Evolutionary conservation across 2,329 filamentous ascomycete genomes (phyloP).

Genomic region (Teratosphaeria nubilosa): DNA sequence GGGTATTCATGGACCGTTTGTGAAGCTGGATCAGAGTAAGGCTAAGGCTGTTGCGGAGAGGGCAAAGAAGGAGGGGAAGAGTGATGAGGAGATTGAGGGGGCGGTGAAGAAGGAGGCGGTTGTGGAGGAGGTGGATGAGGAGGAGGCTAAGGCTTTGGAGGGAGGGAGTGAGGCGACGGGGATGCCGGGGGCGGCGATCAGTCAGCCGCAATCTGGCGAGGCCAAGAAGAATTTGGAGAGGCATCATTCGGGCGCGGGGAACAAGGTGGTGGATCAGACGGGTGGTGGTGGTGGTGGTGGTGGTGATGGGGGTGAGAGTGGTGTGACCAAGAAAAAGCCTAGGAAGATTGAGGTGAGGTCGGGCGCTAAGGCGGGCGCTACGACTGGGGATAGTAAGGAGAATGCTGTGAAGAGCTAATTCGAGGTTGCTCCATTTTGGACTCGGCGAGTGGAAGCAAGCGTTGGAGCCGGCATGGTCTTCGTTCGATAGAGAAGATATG

Average conservation of each 20-base stretch:
- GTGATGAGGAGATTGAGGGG: slow-evolving; percentile 5
- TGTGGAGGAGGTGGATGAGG: not conserved
- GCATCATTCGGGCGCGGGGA: slow-evolving; percentile 1
- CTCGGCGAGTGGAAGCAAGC: not conserved
- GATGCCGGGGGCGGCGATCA: not conserved
- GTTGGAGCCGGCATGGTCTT: not conserved
- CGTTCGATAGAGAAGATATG: no score
- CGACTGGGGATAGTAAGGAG: not conserved
- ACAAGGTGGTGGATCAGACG: not conserved
- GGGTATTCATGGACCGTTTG: slow-evolving; percentile 33
- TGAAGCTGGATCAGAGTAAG: slow-evolving; percentile 26
- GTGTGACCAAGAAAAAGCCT: slow-evolving; percentile 6
- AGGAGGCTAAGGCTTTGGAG: not conserved
- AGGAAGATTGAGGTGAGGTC: slow-evolving; percentile 7
- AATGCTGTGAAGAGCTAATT: not conserved
- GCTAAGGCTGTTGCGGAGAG: slow-evolving; percentile 3
- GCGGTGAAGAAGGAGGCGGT: slow-evolving; percentile 5
- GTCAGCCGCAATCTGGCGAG: slow-evolving; percentile 2
- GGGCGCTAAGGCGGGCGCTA: not conserved
- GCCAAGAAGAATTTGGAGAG: slow-evolving; percentile 3
- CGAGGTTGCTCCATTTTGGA: not conserved
- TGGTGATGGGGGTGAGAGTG: not conserved
- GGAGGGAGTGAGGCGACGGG: not conserved
- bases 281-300: not conserved
- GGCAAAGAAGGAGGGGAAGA: slow-evolving; percentile 14